These are phyloP conservation scores for Erythrophleum ivorense DNA, from an alignment of 331 rosid genomes.

Conservation along the genomic window DNA sequence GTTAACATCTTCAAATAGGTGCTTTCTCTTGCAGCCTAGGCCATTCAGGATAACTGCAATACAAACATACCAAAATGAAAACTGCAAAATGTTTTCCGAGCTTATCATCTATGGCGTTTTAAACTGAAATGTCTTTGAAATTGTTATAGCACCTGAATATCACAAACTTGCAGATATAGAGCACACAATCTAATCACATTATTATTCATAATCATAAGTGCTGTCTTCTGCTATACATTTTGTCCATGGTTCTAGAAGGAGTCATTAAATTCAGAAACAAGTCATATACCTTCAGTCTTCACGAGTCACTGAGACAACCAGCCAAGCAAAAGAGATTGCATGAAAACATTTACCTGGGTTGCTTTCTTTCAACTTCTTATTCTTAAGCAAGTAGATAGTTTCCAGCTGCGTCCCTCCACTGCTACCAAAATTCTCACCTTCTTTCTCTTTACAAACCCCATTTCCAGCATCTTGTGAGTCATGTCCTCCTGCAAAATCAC, in stretches of 20 bases:
- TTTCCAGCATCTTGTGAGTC: slow-evolving; percentile 43
- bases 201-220: neutral
- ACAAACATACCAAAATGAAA: slow-evolving; percentile 15
- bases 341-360: slow-evolving; percentile 49
- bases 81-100: slow-evolving; percentile 10
- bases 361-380: slow-evolving; percentile 55
- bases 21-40: slow-evolving; percentile 66
- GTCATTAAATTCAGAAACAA: neutral
- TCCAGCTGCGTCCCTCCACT: slow-evolving; percentile 34
- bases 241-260: slow-evolving; percentile 9
- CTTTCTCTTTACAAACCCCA: slow-evolving; percentile 34
- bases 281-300: slow-evolving; percentile 12
- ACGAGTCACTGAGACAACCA: neutral
- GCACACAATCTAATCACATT: neutral
- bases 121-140: neutral
- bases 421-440: slow-evolving; percentile 29
- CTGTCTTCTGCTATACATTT: neutral
- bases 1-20: slow-evolving; percentile 51
- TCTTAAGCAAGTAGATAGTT: slow-evolving; percentile 46
- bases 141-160: slow-evolving; percentile 1
- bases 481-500: slow-evolving; percentile 56
- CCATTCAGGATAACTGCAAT: slow-evolving; percentile 30
- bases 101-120: slow-evolving; percentile 1
- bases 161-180: neutral
- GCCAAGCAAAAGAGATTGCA: neutral